Base-by-base conservation (phyloP, 2,329 filamentous ascomycete species). In the Pseudogymnoascus sp. region DNA sequence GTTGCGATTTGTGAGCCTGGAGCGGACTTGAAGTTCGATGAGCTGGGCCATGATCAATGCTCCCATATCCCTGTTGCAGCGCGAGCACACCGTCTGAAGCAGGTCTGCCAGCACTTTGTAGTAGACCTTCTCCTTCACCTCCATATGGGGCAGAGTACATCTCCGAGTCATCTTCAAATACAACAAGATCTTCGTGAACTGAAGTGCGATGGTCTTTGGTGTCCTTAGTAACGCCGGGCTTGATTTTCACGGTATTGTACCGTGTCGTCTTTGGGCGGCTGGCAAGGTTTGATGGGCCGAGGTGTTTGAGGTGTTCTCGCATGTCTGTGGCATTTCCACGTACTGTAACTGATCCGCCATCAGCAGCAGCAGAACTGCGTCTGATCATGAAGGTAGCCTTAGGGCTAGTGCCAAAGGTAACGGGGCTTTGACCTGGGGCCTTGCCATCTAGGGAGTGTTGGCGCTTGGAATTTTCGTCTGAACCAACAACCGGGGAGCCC, bases 61-160 rank as follows among this genome's bases (percentile, higher is more conserved):
- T 79, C 28, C 83, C 83, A 69, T 86, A 85, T 43, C 78, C 81
- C 64, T 80, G 76, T 61, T 81, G 78, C 10, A 89, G 71, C 25
- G 84, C 86, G 68, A 87, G 84, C 2, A 86, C 84, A 37, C 86
- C 88, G 70, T 89, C 87, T 68, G 85, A 87, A 1, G 84, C 84
- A 8, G 84, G 82, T 28, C 79, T 77, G 8, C 81, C 84, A 34
- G 84, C 81, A 48, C 80, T 79, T 62, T 75, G 76, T 1, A 87
- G 73, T 8, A 85, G 71, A 14, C 82, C 82, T 66, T 82, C 81
- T 1, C 83, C 82, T 65, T 82, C 78, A 1, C 82, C 82, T 34
- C 80, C 80, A 6, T 67, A 78, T 73, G 62, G 77, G 77, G 31
- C 78, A 78, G 68, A 76, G 51, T 73, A 73, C 65, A 64, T 73